Percentiles rank a stretch among this genome's conserved stretches.
phyloP scores from a whole-genome alignment of 2,329 filamentous ascomycete species.

The Raffaelea arxii region DNA sequence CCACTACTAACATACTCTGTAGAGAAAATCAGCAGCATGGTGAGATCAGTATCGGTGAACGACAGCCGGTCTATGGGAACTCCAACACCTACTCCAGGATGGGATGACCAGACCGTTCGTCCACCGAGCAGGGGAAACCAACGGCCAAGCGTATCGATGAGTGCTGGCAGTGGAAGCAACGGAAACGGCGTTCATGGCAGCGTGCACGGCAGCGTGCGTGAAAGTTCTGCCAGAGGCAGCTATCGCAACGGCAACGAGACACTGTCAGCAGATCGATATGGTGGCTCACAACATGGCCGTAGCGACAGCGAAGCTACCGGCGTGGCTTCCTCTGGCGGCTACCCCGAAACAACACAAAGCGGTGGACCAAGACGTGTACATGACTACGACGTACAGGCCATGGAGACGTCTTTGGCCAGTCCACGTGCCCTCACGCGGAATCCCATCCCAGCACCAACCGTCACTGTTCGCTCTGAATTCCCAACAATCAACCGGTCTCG shows the following conservation, averaged over 20 bases:
- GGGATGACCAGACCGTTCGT: constrained; percentile 54
- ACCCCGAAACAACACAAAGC: constrained; percentile 65
- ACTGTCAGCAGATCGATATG: constrained; percentile 32
- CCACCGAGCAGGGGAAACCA: constrained; percentile 40
- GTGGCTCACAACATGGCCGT: constrained; percentile 50
- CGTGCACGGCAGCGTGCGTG: constrained; percentile 23
- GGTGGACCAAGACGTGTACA: constrained; percentile 61
- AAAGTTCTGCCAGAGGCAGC: constrained; percentile 27
- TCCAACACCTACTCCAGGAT: constrained; percentile 46
- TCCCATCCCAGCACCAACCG: constrained; percentile 78
- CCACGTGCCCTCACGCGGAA: constrained; percentile 66
- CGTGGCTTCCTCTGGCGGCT: constrained; percentile 66
- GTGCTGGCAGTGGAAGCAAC: constrained; percentile 22
- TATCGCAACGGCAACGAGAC: constrained; percentile 25
- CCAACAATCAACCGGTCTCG: constrained; percentile 86
- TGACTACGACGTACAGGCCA: constrained; percentile 92
- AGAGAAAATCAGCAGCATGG: constrained; percentile 94
- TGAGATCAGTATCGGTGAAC: constrained; percentile 66
- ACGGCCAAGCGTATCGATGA: constrained; percentile 15
- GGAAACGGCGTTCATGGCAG: no score
- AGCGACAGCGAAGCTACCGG: constrained; percentile 74
- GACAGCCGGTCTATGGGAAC: constrained; percentile 48
- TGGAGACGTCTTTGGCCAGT: constrained; percentile 76
- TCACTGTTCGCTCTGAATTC: constrained; percentile 95
- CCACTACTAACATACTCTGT: constrained; percentile 7